Conservation (phyloP, 345 rosid species). For the Turritis glabra region DNA sequence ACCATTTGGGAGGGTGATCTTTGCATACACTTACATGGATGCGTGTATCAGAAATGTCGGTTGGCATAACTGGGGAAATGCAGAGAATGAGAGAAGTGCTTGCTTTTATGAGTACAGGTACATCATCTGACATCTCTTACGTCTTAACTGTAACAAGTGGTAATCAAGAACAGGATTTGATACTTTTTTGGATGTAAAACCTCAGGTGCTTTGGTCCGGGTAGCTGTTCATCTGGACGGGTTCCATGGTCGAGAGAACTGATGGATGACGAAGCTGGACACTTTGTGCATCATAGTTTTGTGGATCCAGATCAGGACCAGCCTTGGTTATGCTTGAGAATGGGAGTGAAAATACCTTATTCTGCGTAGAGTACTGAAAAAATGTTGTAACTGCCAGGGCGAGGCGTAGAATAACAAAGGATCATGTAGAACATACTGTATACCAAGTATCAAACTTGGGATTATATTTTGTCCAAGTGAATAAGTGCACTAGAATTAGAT, state of each 20-base stretch:
- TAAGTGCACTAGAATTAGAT: not conserved
- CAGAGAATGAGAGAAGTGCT: slow-evolving; percentile 91
- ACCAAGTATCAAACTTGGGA: slow-evolving; percentile 10
- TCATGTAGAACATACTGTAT: not conserved
- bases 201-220: slow-evolving; percentile 90
- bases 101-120: slow-evolving; percentile 97
- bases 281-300: slow-evolving; percentile 71
- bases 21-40: slow-evolving; percentile 83
- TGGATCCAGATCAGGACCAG: slow-evolving; percentile 68
- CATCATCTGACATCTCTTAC: slow-evolving; percentile 1
- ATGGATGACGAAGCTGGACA: slow-evolving; percentile 85
- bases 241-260: slow-evolving; percentile 83
- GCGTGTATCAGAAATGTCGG: slow-evolving; percentile 65
- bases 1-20: slow-evolving; percentile 91
- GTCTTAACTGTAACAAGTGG: not conserved
- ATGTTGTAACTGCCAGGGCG: not conserved
- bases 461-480: not conserved
- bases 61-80: slow-evolving; percentile 92
- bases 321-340: slow-evolving; percentile 87
- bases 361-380: slow-evolving; percentile 45
- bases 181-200: not conserved
- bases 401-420: not conserved
- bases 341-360: slow-evolving; percentile 72
- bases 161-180: not conserved
- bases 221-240: slow-evolving; percentile 70